Base-by-base conservation (phyloP, 139 green algal genomes). In the Pleodorina starrii region DNA sequence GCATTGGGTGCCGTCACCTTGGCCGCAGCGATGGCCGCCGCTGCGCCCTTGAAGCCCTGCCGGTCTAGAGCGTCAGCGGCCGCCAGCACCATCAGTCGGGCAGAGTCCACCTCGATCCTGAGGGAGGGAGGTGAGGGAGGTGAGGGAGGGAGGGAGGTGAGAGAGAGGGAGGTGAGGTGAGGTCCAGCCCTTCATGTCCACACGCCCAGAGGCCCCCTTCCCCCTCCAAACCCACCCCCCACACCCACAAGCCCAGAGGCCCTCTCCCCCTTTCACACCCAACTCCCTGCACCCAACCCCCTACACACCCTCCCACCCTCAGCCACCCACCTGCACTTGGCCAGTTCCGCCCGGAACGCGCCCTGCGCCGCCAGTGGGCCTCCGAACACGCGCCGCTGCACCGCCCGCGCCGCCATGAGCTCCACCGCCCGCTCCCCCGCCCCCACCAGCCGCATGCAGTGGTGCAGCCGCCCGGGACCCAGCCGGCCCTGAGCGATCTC, bases 381-480 rank as follows among this genome's bases (percentile, higher is more conserved):
- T 1, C 94, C 96, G 84, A 99, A 99, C 11, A 93, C 95, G 5
- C 69, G 72, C 7, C 97, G 90, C 66, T 85, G 5, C 78, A 93
- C 60, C 0, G 92, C 94, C 0, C 97, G 89, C 51, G 74, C 21
- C 1, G 92, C 90, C 84, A 97, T 94, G 35, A 98, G 88, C 74
- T 93, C 90, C 43, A 99, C 74, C 0, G 93, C 95, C 0, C 97
- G 91, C 91, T 99, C 96, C 0, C 91, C 97, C 92, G 95, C 94
- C 29, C 98, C 97, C 23, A 99, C 92, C 36, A 98, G 72, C 16
- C 98, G 96, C 98, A 99, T 99, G 95, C 98, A 99, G 95, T 99
- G 98, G 93, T 99, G 98, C 88, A 99, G 92, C n/a, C 98, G 93
- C 0, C 98, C 98, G 1, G 98, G 98, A 12, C 98, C 98, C 78